Conservation (phyloP, 2,329 filamentous ascomycete species). For the Trichocomaceae sp. region DNA sequence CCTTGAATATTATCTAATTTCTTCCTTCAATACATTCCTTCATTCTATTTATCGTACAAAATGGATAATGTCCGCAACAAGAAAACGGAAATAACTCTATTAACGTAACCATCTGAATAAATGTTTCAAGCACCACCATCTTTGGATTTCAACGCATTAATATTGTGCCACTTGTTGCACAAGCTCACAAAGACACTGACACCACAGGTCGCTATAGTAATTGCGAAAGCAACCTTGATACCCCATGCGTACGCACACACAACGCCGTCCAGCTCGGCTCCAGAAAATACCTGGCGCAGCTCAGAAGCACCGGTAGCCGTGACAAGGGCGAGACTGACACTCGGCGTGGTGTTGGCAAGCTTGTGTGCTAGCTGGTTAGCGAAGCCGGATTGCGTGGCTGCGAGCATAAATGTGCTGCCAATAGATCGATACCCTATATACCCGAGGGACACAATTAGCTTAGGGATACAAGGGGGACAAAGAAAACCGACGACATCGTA, state of each 20-base stretch:
- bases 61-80: no score
- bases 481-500: not conserved
- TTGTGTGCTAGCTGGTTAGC: not conserved
- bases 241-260: not conserved
- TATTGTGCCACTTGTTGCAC: not conserved
- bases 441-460: not conserved
- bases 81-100: no score
- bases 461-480: no score
- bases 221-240: conserved; percentile 3
- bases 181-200: not conserved
- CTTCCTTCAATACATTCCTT: no score
- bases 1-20: no score
- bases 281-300: not conserved
- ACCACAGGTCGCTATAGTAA: not conserved
- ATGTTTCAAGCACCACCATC: no score
- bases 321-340: not conserved
- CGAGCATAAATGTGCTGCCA: not conserved
- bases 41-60: no score
- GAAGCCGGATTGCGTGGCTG: not conserved
- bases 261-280: not conserved
- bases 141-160: no score
- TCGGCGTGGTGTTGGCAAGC: not conserved
- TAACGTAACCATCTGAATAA: no score
- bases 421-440: not conserved
- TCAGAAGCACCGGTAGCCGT: not conserved